Evolutionary conservation across 768 basidiomycete species (phyloP), one percentile per base, ranked within the genome.

Genomic region (Dentipellis fragilis): DNA sequence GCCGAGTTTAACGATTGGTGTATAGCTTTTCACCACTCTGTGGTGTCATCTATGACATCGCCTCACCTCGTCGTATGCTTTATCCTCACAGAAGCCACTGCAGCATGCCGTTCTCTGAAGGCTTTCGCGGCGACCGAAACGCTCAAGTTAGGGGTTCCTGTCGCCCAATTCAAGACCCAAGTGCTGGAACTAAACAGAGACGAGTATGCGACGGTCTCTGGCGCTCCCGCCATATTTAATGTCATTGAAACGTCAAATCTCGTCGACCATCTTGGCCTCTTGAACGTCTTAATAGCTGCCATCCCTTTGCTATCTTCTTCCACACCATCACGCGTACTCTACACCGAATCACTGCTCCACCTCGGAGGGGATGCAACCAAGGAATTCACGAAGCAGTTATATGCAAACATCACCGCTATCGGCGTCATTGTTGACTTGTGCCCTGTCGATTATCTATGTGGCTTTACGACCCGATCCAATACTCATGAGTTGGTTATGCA

Each of bases 231-330:
- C 8, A 51, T 54, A 2, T 80, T 79, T 59, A 67, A 74, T 55
- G 68, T 76, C 52, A 74, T 80, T 35, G 77, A 80, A 36, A 74
- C 78, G 0, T 79, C 78, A 29, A 79, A 80, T 55, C 65, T 80
- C 19, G 58, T 65, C 3, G 78, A 80, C 59, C 75, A 77, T 58
- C 35, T 75, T 19, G 79, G 77, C 0, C 62, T 77, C 10, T 57
- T 80, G 19, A 80, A 80, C 53, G 54, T 79, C 45, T 62, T 80
- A 4, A 52, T 71, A 37, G 64, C 66, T 2, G 60, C 72, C 0
- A 54, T 68, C 1, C 77, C 77, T 1, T 60, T 80, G 6, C 65
- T 78, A 5, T 66, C 66, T 10, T 1, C 9, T 14, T 38, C 49
- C 10, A 12, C 68, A 7, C 51, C 64, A 4, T 65, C 64, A 16